These are phyloP conservation scores for Aspergillaceae sp. DNA, from an alignment of 2,329 filamentous ascomycete genomes.

Conservation along the genomic window DNA sequence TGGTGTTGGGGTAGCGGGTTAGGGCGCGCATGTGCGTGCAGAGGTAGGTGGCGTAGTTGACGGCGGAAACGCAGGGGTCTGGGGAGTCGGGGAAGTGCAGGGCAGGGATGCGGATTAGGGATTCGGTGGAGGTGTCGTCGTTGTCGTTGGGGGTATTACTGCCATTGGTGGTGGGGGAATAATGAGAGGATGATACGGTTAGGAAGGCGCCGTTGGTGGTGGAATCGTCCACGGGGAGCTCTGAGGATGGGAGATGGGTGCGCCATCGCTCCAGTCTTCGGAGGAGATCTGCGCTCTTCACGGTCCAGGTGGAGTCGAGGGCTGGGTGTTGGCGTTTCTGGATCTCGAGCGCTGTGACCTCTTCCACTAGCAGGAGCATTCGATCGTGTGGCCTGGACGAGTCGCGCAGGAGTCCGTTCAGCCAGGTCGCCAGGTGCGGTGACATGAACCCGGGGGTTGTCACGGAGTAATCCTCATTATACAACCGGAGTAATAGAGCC, in stretches of 20 bases:
- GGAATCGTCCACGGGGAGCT: conserved; percentile 5
- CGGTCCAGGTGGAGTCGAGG: conserved; percentile 1
- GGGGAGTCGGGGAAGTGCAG: conserved; percentile 5
- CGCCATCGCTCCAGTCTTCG: conserved; percentile 3
- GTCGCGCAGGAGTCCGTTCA: conserved; percentile 2
- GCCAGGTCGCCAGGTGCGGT: conserved; percentile 1
- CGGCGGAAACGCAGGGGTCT: conserved; percentile 6
- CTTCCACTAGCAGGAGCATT: conserved; percentile 6
- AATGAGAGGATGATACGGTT: conserved; percentile 2
- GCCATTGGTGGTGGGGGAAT: too few relatives aligned
- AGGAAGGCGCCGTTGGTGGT: conserved; percentile 1
- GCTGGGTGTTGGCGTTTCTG: conserved; percentile 7
- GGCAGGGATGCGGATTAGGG: conserved; percentile 3
- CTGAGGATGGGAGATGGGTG: conserved; percentile 1
- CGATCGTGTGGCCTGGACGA: conserved; percentile 4
- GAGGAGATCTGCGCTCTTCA: conserved; percentile 2
- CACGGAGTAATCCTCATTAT: conserved; percentile 9
- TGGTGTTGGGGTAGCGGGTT: conserved; percentile 3
- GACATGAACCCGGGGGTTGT: conserved; percentile 6
- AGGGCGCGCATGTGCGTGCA: conserved; percentile 7
- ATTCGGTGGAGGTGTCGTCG: not conserved
- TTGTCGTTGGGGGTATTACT: too few relatives aligned
- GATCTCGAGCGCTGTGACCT: conserved; percentile 6
- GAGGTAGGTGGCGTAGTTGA: conserved; percentile 9
- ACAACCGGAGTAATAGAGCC: conserved; percentile 9